A percentile compares a stretch with the other conserved stretches of the same genome.
Evolutionary conservation across 1,139 yeast species (phyloP).

Genomic region (Suhomyces chickasaworum): DNA sequence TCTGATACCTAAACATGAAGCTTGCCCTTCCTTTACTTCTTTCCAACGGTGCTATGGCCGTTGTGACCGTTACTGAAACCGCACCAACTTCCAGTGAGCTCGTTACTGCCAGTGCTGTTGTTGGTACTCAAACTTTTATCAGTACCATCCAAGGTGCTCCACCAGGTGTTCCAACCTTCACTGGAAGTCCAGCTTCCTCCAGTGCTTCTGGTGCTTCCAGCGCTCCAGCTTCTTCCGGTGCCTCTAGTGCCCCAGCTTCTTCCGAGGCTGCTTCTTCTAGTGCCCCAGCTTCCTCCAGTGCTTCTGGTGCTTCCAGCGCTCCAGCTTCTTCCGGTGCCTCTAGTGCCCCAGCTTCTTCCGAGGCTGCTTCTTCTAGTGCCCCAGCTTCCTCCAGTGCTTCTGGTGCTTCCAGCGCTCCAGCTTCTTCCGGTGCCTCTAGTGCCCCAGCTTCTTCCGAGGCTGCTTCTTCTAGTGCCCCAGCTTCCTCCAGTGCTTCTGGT

Average conservation of each 20-base stretch:
- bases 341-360: conserved; percentile 16
- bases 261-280: conserved; percentile 9
- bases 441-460: neutral
- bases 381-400: neutral
- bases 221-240: conserved; percentile 1
- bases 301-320: conserved; percentile 3
- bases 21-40: conserved; percentile 16
- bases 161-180: conserved; percentile 10
- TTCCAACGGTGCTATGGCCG: conserved; percentile 14
- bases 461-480: conserved; percentile 4
- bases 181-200: conserved; percentile 8
- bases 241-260: conserved; percentile 6
- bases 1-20: conserved; percentile 4
- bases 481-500: conserved; percentile 2
- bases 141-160: conserved; percentile 18
- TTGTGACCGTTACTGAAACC: conserved; percentile 19
- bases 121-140: conserved; percentile 14
- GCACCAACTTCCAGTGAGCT: conserved; percentile 37
- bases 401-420: neutral
- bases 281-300: conserved; percentile 6
- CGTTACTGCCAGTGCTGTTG: conserved; percentile 23
- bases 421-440: too few species aligned
- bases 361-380: conserved; percentile 2
- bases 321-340: conserved; percentile 3
- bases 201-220: conserved; percentile 5